Conservation (phyloP, 2,329 filamentous ascomycete genomes). For the Verticillium nonalfalfae region DNA sequence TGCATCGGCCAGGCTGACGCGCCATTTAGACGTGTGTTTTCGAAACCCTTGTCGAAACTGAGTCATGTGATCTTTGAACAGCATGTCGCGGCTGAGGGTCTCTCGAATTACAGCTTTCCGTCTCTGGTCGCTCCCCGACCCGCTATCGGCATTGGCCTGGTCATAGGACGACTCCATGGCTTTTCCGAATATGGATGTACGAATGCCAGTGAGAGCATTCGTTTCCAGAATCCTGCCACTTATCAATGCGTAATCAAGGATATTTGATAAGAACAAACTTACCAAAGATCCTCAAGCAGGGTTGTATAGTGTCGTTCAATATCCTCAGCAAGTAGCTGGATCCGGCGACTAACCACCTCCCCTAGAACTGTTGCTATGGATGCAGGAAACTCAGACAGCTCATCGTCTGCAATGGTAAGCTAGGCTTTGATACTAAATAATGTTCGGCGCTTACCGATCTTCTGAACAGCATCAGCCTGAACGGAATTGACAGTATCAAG, state of each 20-base stretch:
- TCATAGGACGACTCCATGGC: constrained; percentile 28
- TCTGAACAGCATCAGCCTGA: constrained; percentile 10
- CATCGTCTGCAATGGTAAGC: neutral
- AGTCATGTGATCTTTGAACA: constrained; percentile 23
- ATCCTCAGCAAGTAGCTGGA: neutral
- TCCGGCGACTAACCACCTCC: neutral
- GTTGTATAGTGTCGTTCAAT: neutral
- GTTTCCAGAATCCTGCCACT: constrained; percentile 22
- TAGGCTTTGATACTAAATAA: neutral
- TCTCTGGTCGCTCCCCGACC: constrained; percentile 26
- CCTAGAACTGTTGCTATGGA: neutral
- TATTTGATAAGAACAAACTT: neutral
- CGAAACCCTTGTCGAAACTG: constrained; percentile 17
- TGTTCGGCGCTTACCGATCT: neutral
- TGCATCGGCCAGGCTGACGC: constrained; percentile 12
- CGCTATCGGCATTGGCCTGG: constrained; percentile 20
- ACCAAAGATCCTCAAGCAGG: neutral
- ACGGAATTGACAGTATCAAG: constrained; percentile 17
- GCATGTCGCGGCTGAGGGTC: constrained; percentile 13
- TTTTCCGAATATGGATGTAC: constrained; percentile 28
- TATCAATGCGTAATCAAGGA: constrained; percentile 3
- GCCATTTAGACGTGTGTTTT: constrained; percentile 11
- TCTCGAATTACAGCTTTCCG: constrained; percentile 25
- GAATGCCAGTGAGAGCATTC: constrained; percentile 25
- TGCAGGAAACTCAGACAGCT: neutral